Evolutionary conservation across 805 yeast species (phyloP), one percentile per base, ranked within the genome.

Genomic region (Helenozyma rhizophorensis): DNA sequence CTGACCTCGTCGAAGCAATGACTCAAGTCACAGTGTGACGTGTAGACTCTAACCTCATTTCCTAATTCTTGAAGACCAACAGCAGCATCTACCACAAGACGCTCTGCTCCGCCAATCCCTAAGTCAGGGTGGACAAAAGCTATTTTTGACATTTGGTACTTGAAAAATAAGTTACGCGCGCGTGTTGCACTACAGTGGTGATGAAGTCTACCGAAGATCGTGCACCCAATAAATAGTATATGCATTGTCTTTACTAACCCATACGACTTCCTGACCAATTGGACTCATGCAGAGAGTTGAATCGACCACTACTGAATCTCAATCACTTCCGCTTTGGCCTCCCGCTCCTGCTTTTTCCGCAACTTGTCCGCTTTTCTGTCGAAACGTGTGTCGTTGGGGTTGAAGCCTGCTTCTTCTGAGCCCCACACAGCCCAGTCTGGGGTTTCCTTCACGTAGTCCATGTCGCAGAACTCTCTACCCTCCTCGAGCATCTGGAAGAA

Each of bases 51-150:
- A 9, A 93, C 78, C 1, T 65, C 68, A 52, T 83, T 79, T 19
- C 47, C 50, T 19, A 67, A 58, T 2, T 76, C 69, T 51, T 90
- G 87, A 17, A 93, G 62, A 0, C 96, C 95, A 3, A 87, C 65
- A 0, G 97, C 98, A 3, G 95, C 88, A 59, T 93, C 99, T 1
- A 93, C 96, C 2, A 93, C 88, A n/a, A 94, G 70, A 38, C 99
- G 70, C 54, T 93, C 99, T 1, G 99, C 99, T 4, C 99, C 99
- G 4, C 83, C 98, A 36, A 90, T 90, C 0, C 98, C 98, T 33
- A 93, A 63, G 60, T 93, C 98, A 0, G 98, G 98, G 53, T 93
- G 98, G 4, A 93, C 61, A 48, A 93, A 85, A 2, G 96, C 96
- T 22, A 90, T 71, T 39, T 68, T 77, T 13, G 42, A 26, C 48